Base-by-base conservation (phyloP, 768 basidiomycete species). In the Suillus sp. region DNA sequence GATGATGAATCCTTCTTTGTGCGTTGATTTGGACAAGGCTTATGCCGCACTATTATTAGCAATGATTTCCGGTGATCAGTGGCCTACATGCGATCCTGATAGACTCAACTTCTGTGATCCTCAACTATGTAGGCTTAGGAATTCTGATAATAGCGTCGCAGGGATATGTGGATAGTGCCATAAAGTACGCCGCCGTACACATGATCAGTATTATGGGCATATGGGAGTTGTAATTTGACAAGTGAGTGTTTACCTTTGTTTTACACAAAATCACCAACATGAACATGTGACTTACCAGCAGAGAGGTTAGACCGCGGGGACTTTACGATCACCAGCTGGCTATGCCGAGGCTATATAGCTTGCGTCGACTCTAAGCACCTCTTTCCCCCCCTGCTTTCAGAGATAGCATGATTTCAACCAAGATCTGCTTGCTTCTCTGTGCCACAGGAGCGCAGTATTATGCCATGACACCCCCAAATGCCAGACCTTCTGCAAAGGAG, bases 1-100 rank as follows among this genome's bases (percentile, higher is more conserved):
- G 27, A 27, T 16, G 69, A 74, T 34, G 70, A 74, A 50, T 55
- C 65, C 67, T 11, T 51, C 32, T 56, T 66, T 67, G 1, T 71
- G 69, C 59, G 42, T 62, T 14, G 67, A 71, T 61, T 66, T 69
- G 64, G 66, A 74, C 45, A 65, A 18, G 48, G 48, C 27, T 34
- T 67, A n/a, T n/a, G n/a, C n/a, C n/a, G n/a, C n/a, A n/a, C n/a
- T 61, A 75, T 75, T 34, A 34, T 34, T 32, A 74, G 63, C 11
- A 14, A 47, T 16, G 6, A 14, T 14, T 16, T 48, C 47, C 14
- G 13, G 22, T 48, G 47, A 48, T 56, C n/a, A 74, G 30, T 47
- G 67, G 1, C 32, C 32, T 7, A 34, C 32, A 34, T 34, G 32
- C 4, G 32, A 34, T 34, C 8, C 6, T 34, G 32, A 34, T 34